Evolutionary conservation across 768 basidiomycete species (phyloP), one percentile per base, ranked within the genome.

Genomic region (Rhizopogon salebrosus): DNA sequence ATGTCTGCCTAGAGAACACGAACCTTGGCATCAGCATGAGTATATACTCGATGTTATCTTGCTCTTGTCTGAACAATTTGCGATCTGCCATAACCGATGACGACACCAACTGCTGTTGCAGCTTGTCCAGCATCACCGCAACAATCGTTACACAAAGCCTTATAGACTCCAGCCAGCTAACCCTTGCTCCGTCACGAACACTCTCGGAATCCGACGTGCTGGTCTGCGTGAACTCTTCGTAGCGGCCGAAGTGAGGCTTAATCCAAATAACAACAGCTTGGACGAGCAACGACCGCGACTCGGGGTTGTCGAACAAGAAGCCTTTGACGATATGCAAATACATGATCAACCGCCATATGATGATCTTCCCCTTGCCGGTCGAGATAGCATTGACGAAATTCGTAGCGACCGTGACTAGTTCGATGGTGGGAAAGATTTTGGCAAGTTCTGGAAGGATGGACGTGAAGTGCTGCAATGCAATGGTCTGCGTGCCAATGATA

Each of bases 401-500:
- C 16, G 92, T 92, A 10, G 85, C 85, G 54, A 95, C 82, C 11
- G 89, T 83, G 23, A 95, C 91, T 9, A 97, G 82, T 64, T 98
- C 94, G 8, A 89, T 80, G 5, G 80, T 84, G 14, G 80, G 70
- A 64, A 92, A 94, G 18, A 94, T 84, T 61, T 89, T 85, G 31
- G 84, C 76, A 18, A 98, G 76, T 64, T 93, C 90, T 4, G 95
- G 93, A 9, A 98, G 75, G 56, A 95, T 89, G 22, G 91, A 87
- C 2, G 92, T 88, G 65, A 97, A 98, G 69, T 94, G 89, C 64
- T 95, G 92, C 11, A 97, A 75, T 5, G 93, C 93, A 54, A 95
- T 86, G 1, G 92, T 93, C 64, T 98, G 95, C 2, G 95, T 95
- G 48, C 95, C 95, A 45, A 98, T 92, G 66, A 97, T 88, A n/a